Base-by-base conservation (phyloP, 225 moss, liverwort and hornwort species). In the Straminergon stramineum region DNA sequence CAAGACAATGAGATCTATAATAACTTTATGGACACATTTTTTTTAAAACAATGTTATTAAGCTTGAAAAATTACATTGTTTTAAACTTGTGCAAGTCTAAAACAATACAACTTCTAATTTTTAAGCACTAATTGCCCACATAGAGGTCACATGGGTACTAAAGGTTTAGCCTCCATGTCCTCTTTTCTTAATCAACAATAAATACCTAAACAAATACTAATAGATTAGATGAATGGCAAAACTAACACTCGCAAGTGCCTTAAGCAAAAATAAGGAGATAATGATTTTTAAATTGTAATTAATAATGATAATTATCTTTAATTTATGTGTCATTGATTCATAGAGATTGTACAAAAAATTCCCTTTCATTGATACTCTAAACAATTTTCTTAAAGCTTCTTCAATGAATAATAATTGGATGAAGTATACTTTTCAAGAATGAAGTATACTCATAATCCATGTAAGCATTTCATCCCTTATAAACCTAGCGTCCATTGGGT, bases 211-310 rank as follows among this genome's bases (percentile, higher is more conserved):
- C 13, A n/a, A 69, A n/a, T 37, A 68, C 5, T 0, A 1, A 3
- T 37, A n/a, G n/a, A n/a, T 2, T 6, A n/a, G 6, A 22, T 39
- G 13, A 39, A 70, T 39, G 39, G 13, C 39, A 70, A n/a, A 39
- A n/a, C 23, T 39, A n/a, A 7, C 2, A 13, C 23, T 11, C 0
- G 1, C 22, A 37, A 70, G 2, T 39, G 23, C 2, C 7, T 4
- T 22, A 13, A 70, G 4, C 13, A 4, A 70, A 70, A 23, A n/a
- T 69, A 69, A 12, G 12, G 21, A 69, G 12, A 65, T 31, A 27
- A 62, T 32, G 32, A 4, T 64, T 32, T 17, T 8, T 3, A 9
- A 37, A 68, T 68, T 37, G 6, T 21, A 68, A 11, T 68, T 11
- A 12, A 37, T 22, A 68, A 68, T n/a, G 18, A 68, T 4, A n/a